These are phyloP conservation scores for Venturiaceae sp. DNA, from an alignment of 2,329 filamentous ascomycete species.

Conservation along the genomic window DNA sequence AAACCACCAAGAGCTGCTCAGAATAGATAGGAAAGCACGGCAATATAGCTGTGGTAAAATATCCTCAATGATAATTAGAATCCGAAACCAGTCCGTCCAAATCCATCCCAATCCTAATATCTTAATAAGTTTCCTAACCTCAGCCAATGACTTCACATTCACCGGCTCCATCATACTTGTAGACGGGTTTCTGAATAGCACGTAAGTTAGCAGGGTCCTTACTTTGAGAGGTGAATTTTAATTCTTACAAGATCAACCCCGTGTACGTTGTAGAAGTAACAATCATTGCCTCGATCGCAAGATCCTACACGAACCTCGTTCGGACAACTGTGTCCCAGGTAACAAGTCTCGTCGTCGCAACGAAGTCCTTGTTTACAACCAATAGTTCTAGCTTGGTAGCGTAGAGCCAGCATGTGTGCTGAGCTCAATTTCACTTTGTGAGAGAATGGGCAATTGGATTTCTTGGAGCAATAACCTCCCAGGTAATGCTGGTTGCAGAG, in stretches of 20 bases:
- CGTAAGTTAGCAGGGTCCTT: too few species aligned
- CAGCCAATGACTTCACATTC: too few species aligned
- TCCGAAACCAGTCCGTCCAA: too few species aligned
- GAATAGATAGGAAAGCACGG: too few species aligned
- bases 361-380: conserved; percentile 24
- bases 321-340: conserved; percentile 18
- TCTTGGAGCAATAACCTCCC: conserved; percentile 26
- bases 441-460: conserved; percentile 30
- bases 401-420: conserved; percentile 28
- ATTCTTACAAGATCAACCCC: not conserved
- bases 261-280: not conserved
- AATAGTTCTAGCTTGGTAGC: conserved; percentile 30
- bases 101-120: too few species aligned
- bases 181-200: too few species aligned
- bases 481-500: conserved; percentile 28
- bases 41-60: too few species aligned
- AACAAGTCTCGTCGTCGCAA: conserved; percentile 32
- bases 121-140: too few species aligned
- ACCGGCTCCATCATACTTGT: too few species aligned
- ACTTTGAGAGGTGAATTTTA: too few species aligned
- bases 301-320: conserved; percentile 17
- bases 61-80: too few species aligned
- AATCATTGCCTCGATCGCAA: conserved; percentile 3
- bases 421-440: conserved; percentile 29
- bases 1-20: too few species aligned